Evolutionary conservation across 192 early-diverging fungal species (phyloP).

Genomic region (Coemansia sp.): DNA sequence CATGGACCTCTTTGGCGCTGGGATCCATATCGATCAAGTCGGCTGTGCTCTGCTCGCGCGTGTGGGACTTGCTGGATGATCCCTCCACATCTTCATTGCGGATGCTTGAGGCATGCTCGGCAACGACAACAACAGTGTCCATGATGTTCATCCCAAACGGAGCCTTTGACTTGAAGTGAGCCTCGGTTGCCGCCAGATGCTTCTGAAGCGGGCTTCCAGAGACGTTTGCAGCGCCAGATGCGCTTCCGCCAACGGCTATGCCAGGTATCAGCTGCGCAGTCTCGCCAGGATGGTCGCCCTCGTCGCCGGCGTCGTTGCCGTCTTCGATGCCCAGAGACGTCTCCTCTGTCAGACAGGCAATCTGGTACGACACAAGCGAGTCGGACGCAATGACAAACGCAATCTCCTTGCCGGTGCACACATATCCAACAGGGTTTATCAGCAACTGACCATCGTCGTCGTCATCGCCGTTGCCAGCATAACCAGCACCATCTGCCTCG

Average conservation of each 20-base stretch:
- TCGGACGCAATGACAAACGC: slow-evolving; percentile 61
- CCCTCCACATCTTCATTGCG: slow-evolving; percentile 13
- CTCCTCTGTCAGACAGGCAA: slow-evolving; percentile 42
- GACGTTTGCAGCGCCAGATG: slow-evolving; percentile 4
- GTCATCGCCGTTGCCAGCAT: not conserved
- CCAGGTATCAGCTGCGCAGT: slow-evolving; percentile 33
- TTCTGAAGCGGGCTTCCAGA: slow-evolving; percentile 40
- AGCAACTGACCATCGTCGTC: slow-evolving; percentile 28
- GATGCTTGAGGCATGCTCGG: slow-evolving; percentile 19
- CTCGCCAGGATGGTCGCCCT: slow-evolving; percentile 10
- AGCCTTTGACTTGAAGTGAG: slow-evolving; percentile 29
- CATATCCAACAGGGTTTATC: slow-evolving; percentile 63
- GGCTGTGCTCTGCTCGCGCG: not conserved
- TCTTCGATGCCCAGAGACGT: slow-evolving; percentile 15
- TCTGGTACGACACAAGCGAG: slow-evolving; percentile 46
- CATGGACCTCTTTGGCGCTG: slow-evolving; percentile 12
- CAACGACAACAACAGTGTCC: slow-evolving; percentile 50
- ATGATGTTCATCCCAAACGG: slow-evolving; percentile 54
- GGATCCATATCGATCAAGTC: not conserved
- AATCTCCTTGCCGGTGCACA: slow-evolving; percentile 61
- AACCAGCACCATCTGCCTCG: not conserved
- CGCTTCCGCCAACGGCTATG: not conserved
- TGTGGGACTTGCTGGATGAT: not conserved
- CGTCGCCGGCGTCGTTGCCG: not conserved
- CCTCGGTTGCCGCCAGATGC: slow-evolving; percentile 24